Evolutionary conservation across 257 asterid species (phyloP).

Genomic region (Solanum medicagineum): DNA sequence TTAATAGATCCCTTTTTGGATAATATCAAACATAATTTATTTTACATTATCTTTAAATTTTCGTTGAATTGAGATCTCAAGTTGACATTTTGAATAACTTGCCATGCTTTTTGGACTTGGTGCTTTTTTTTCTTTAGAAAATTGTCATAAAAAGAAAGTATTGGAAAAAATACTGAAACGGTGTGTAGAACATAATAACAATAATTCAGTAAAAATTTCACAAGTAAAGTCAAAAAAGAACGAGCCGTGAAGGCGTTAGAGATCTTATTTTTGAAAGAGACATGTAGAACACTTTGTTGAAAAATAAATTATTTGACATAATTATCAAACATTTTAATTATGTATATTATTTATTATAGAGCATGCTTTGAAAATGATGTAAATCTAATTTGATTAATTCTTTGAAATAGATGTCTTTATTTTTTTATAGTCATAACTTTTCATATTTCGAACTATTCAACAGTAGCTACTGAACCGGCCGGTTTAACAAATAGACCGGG

Average conservation of each 20-base stretch:
- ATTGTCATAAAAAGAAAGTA: neutral
- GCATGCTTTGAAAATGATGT: neutral
- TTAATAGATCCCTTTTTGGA: neutral
- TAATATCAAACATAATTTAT: neutral
- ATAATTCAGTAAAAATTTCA: neutral
- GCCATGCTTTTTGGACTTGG: neutral
- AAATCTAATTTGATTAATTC: neutral
- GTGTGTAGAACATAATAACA: neutral
- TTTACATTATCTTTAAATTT: neutral
- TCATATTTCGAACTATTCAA: neutral
- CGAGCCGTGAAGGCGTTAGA: too few species aligned
- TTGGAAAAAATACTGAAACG: neutral
- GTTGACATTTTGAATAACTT: neutral
- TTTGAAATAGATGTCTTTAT: neutral
- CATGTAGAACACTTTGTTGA: neutral
- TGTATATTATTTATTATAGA: neutral
- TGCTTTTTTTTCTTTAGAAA: neutral
- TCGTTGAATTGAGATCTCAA: neutral
- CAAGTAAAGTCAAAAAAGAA: neutral
- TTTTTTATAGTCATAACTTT: neutral
- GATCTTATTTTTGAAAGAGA: neutral
- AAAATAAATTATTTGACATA: neutral
- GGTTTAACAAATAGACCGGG: conserved; percentile 6
- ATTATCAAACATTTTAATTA: neutral
- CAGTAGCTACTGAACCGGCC: conserved; percentile 30